These are phyloP conservation scores for Mrakia gelida DNA, from an alignment of 768 basidiomycete species.

Conservation along the genomic window DNA sequence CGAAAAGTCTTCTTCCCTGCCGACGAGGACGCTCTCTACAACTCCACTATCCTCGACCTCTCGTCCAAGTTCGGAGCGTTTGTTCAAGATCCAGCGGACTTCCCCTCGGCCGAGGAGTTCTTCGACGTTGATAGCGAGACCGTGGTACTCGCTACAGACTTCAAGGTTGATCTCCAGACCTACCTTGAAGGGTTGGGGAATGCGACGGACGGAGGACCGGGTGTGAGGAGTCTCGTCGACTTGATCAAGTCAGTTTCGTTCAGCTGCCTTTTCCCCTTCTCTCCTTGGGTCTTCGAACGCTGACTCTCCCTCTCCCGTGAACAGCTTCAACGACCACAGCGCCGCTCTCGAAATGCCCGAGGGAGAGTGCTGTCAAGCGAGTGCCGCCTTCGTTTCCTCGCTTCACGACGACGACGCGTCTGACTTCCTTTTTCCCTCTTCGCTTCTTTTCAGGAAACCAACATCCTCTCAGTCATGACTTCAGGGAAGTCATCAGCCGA, in stretches of 20 bases:
- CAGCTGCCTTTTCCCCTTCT: not conserved
- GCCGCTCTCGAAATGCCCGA: conserved; percentile 37
- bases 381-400: not conserved
- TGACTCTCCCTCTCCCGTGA: not conserved
- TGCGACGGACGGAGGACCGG: conserved; percentile 14
- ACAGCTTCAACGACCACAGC: conserved; percentile 36
- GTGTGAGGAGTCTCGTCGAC: conserved; percentile 33
- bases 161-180: conserved; percentile 37
- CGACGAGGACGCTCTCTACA: conserved; percentile 29
- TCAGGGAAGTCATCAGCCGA: conserved; percentile 31
- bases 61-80: conserved; percentile 28
- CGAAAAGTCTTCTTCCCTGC: conserved; percentile 32
- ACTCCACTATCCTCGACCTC: conserved; percentile 33
- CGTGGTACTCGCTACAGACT: conserved; percentile 33
- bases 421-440: not conserved
- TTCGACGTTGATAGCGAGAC: conserved; percentile 31
- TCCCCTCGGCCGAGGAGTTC: conserved; percentile 33
- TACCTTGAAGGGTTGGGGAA: conserved; percentile 34
- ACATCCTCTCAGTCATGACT: conserved; percentile 34
- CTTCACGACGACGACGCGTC: not conserved
- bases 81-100: conserved; percentile 32
- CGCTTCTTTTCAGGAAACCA: conserved; percentile 25
- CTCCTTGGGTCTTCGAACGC: not conserved
- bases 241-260: conserved; percentile 33
- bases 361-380: conserved; percentile 38